Evolutionary conservation across 2,329 filamentous ascomycete species (phyloP).

Genomic region (Pseudocercospora cruenta): DNA sequence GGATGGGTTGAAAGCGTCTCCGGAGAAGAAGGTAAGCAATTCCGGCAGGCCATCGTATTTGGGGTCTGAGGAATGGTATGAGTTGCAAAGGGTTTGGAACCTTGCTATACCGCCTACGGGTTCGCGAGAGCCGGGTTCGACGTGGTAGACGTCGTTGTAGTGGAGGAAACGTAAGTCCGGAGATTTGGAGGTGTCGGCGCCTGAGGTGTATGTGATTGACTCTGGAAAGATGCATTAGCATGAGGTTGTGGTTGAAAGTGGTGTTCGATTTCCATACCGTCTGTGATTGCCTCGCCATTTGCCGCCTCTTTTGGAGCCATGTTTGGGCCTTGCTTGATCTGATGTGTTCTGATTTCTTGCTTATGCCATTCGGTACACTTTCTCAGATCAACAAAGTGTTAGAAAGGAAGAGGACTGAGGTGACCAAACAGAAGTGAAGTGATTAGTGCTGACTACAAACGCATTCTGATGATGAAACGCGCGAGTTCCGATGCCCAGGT

Average conservation of each 20-base stretch:
- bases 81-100: slow-evolving; percentile 76
- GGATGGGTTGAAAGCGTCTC: slow-evolving; percentile 90
- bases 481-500: neutral
- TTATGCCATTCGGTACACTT: neutral
- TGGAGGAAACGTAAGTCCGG: slow-evolving; percentile 82
- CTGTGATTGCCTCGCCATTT: neutral
- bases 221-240: slow-evolving; percentile 23
- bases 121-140: slow-evolving; percentile 75
- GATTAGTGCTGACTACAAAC: slow-evolving; percentile 12
- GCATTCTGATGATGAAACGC: slow-evolving; percentile 7
- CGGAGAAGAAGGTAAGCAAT: slow-evolving; percentile 81
- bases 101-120: slow-evolving; percentile 80
- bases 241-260: neutral
- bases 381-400: neutral
- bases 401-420: neutral
- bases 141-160: slow-evolving; percentile 93
- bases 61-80: slow-evolving; percentile 61
- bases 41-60: slow-evolving; percentile 66
- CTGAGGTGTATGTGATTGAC: slow-evolving; percentile 28
- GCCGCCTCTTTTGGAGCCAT: neutral
- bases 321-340: neutral
- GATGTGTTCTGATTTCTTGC: neutral
- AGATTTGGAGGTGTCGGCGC: slow-evolving; percentile 30
- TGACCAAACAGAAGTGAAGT: slow-evolving; percentile 7
- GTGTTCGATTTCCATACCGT: neutral